These are phyloP conservation scores for Urochloa ruziziensis DNA, from an alignment of 176 grass and related monocot species.

Conservation along the genomic window DNA sequence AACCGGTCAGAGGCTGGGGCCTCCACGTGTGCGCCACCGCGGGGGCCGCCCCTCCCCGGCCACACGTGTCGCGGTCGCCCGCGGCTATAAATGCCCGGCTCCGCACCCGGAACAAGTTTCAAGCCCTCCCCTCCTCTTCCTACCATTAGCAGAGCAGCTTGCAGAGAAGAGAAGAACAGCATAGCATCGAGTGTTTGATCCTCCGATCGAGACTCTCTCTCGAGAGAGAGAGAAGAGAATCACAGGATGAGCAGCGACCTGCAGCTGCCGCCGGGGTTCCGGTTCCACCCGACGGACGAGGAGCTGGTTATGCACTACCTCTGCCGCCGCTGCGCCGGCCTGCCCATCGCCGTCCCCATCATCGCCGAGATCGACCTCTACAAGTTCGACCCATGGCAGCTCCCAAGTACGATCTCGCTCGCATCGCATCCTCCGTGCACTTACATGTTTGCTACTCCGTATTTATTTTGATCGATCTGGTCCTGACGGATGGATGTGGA, in stretches of 20 bases:
- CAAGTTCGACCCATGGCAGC: constrained; percentile 90
- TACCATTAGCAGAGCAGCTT: constrained; percentile 12
- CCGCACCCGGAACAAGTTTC: constrained; percentile 65
- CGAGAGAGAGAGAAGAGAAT: background rate
- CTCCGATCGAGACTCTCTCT: too few relatives aligned
- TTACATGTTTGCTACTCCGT: too few relatives aligned
- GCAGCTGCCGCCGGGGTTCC: constrained; percentile 88
- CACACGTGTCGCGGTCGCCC: constrained; percentile 41
- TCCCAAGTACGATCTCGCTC: constrained; percentile 54
- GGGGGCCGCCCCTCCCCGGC: background rate
- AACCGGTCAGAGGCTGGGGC: constrained; percentile 13
- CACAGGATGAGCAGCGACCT: constrained; percentile 51
- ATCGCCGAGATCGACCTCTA: constrained; percentile 95
- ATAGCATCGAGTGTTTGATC: too few relatives aligned
- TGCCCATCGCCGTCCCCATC: constrained; percentile 82
- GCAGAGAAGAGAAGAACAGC: background rate
- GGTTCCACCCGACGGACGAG: constrained; percentile 98
- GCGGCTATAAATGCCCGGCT: constrained; percentile 55
- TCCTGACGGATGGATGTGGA: background rate
- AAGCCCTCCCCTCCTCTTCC: constrained; percentile 40
- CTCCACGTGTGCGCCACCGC: constrained; percentile 37
- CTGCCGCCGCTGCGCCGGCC: constrained; percentile 74
- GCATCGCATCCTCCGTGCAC: too few relatives aligned
- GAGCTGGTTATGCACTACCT: constrained; percentile 95
- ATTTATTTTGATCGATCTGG: background rate